Conservation (phyloP, 192 early-diverging fungal genomes). For the Coemansia sp. region DNA sequence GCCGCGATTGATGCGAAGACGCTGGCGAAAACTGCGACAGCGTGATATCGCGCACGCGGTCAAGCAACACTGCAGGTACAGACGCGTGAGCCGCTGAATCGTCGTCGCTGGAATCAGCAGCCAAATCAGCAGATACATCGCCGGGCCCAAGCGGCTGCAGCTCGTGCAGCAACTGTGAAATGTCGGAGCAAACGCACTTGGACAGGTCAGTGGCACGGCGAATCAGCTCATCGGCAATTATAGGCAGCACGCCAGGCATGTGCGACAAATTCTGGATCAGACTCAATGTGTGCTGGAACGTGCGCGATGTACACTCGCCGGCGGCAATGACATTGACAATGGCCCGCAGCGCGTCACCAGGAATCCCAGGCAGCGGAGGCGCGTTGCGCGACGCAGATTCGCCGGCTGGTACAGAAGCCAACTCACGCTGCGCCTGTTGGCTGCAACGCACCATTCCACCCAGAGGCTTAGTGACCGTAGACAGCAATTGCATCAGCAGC, state of each 20-base stretch:
- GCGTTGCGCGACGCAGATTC: constrained; percentile 13
- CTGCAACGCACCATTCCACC: constrained; percentile 58
- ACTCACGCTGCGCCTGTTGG: constrained; percentile 40
- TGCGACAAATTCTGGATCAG: constrained; percentile 86
- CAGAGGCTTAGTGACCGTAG: constrained; percentile 76
- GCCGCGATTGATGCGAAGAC: constrained; percentile 86
- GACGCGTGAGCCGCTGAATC: constrained; percentile 10
- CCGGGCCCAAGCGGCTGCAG: constrained; percentile 43
- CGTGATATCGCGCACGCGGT: constrained; percentile 71
- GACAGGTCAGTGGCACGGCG: constrained; percentile 68
- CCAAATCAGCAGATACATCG: background rate
- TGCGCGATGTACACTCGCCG: constrained; percentile 87
- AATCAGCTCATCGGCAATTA: constrained; percentile 81
- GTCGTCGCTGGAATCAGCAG: constrained; percentile 35
- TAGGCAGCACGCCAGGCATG: constrained; percentile 63
- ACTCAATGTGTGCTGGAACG: constrained; percentile 89
- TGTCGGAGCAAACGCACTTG: constrained; percentile 63
- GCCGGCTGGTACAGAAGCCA: constrained; percentile 2
- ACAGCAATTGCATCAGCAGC: constrained; percentile 81
- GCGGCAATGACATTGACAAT: constrained; percentile 89
- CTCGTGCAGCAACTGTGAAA: constrained; percentile 63
- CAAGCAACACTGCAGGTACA: constrained; percentile 36
- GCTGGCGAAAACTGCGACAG: constrained; percentile 79
- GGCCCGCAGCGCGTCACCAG: constrained; percentile 73
- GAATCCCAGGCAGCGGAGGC: constrained; percentile 75